These are phyloP conservation scores for Podila verticillata DNA, from an alignment of 192 early-diverging fungal genomes.

Conservation along the genomic window DNA sequence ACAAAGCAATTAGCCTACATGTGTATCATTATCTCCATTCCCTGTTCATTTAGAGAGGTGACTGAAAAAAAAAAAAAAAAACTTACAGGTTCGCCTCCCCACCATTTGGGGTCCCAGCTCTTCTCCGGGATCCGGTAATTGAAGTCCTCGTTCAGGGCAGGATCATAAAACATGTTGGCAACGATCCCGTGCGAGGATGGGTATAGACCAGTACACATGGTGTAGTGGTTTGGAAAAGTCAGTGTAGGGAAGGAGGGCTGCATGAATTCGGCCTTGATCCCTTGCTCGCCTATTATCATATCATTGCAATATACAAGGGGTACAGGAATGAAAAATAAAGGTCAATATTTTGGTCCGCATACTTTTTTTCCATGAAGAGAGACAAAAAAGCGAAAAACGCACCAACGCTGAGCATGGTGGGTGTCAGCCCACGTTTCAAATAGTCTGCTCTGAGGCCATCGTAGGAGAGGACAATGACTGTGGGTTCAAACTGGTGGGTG, in stretches of 20 bases:
- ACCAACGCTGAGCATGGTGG: conserved; percentile 69
- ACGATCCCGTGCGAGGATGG: conserved; percentile 94
- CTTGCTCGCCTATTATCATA: conserved; percentile 45
- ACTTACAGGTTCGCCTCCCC: conserved; percentile 87
- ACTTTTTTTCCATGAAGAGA: no score
- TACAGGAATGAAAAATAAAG: not conserved
- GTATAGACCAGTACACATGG: conserved; percentile 91
- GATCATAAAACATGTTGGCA: conserved; percentile 84
- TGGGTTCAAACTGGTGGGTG: conserved; percentile 70
- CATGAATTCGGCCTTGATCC: conserved; percentile 70
- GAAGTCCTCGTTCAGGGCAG: conserved; percentile 74
- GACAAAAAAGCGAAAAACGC: conserved; percentile 9
- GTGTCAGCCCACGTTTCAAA: conserved; percentile 77
- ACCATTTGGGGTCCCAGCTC: conserved; percentile 80
- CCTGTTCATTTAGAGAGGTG: no score
- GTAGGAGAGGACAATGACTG: conserved; percentile 84
- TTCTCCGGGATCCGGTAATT: conserved; percentile 74
- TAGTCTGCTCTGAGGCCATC: conserved; percentile 92
- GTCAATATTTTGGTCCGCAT: not conserved
- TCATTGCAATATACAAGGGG: not conserved
- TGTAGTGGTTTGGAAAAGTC: conserved; percentile 96
- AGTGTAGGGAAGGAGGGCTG: conserved; percentile 77
- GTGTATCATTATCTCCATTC: no score
- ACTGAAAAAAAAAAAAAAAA: not conserved
- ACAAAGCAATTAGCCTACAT: no score